A percentile compares a stretch with the other conserved stretches of the same genome.
phyloP scores from a whole-genome alignment of 1,284 basidiomycete species.

The Malassezia equina region DNA sequence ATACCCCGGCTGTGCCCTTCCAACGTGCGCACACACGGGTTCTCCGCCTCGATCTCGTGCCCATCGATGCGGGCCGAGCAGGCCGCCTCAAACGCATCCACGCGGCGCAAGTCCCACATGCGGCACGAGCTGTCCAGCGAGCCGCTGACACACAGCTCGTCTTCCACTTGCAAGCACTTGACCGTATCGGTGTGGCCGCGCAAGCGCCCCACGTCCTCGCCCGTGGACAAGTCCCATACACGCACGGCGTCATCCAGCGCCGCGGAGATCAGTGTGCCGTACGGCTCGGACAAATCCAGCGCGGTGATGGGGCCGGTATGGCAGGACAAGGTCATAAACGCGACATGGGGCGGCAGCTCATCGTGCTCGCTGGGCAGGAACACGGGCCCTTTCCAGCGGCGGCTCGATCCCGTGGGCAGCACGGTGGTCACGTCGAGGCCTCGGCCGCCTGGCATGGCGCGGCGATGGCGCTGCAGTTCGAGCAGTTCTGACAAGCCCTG shows the following conservation, averaged over 20 bases:
- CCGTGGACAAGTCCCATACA: conserved; percentile 73
- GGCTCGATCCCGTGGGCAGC: conserved; percentile 23
- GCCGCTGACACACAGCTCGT: conserved; percentile 79
- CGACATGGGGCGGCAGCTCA: conserved; percentile 80
- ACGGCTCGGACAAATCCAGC: conserved; percentile 91
- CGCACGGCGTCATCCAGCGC: conserved; percentile 59
- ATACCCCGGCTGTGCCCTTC: conserved; percentile 89
- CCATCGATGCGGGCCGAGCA: conserved; percentile 15
- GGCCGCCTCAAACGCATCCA: conserved; percentile 38
- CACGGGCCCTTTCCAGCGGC: conserved; percentile 55
- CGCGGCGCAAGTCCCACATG: conserved; percentile 42
- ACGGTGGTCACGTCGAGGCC: conserved; percentile 28
- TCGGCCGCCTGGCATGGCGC: conserved; percentile 43
- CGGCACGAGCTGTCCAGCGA: conserved; percentile 69
- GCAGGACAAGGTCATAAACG: conserved; percentile 84
- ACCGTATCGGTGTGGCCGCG: conserved; percentile 51
- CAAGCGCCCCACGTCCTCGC: conserved; percentile 48
- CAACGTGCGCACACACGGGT: conserved; percentile 63
- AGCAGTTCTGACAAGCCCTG: conserved; percentile 38
- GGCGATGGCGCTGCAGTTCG: conserved; percentile 36
- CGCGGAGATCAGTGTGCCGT: conserved; percentile 73
- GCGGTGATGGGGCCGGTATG: conserved; percentile 74
- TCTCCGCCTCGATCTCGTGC: conserved; percentile 27
- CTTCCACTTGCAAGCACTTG: conserved; percentile 87
- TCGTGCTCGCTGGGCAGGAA: conserved; percentile 97